Evolutionary conservation across 2,329 filamentous ascomycete genomes (phyloP), one percentile per base, ranked within the genome.

Genomic region (Colletotrichum karsti): DNA sequence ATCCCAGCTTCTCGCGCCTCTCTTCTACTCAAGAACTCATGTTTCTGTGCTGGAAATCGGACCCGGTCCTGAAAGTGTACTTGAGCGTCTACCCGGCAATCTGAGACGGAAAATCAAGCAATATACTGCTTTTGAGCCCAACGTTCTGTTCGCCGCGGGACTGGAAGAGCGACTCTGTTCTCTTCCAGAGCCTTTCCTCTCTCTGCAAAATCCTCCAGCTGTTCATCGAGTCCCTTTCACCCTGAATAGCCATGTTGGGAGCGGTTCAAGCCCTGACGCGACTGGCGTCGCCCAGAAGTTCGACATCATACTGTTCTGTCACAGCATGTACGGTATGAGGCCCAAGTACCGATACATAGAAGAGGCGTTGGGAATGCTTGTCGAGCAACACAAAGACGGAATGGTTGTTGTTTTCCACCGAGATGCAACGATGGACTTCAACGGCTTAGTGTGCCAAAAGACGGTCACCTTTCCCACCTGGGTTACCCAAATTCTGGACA

Each of bases 291-390:
- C 77, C 33, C 74, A 81, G 22, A 82, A 78, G 66, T 91, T 83
- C 72, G 83, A 91, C 69, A 12, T 90, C 42, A 74, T 91, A 18
- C 72, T 91, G 5, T 89, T 91, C 76, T 91, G 88, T 70, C 88
- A 91, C 74, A 90, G 89, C 77, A 84, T 91, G 83, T 90, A 91
- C 70, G 87, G 86, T 67, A 86, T 91, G 84, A 80, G 79, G 0
- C 80, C 81, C 3, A 85, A 87, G 70, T 72, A 69, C n/a, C 73
- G 13, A 2, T 82, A 80, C 66, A 82, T 91, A 69, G 73, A 83
- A 73, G 71, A 67, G 18, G 82, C 85, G 2, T 73, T 91, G 7
- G 71, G 74, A 18, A 79, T 88, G 81, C 84, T 91, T 33, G 74
- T 70, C 67, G 70, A 80, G 61, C 63, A 72, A 35, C 75, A 78